phyloP scores from a whole-genome alignment of 495 filamentous ascomycete species.

The Aeminium ludgeri region DNA sequence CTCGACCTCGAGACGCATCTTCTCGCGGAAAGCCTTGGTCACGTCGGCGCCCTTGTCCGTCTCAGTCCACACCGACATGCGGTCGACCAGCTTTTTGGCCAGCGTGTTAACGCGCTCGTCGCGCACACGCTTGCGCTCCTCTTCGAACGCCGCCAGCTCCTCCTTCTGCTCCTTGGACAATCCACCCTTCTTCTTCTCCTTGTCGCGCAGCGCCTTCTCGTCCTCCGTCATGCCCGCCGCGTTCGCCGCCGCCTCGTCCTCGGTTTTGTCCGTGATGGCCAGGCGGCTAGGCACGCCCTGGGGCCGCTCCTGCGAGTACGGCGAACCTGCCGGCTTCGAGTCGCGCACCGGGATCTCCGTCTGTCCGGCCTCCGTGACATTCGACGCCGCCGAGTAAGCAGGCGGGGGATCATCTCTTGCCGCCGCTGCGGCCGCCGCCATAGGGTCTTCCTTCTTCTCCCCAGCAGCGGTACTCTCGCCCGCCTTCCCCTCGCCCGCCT shows the following conservation, averaged over 20 bases:
- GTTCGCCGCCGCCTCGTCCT: conserved; percentile 61
- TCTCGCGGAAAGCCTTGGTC: conserved; percentile 76
- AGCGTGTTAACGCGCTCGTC: conserved; percentile 79
- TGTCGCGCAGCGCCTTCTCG: conserved; percentile 59
- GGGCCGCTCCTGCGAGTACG: conserved; percentile 49
- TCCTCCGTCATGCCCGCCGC: conserved; percentile 55
- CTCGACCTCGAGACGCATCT: conserved; percentile 89
- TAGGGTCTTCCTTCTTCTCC: no score
- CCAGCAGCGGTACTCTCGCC: neutral
- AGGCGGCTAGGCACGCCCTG: conserved; percentile 54
- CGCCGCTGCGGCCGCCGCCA: neutral
- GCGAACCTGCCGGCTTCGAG: conserved; percentile 25
- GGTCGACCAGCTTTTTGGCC: conserved; percentile 67
- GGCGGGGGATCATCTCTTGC: neutral
- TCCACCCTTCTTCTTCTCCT: conserved; percentile 77
- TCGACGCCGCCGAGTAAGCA: neutral
- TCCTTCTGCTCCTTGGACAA: conserved; percentile 81
- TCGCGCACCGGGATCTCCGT: conserved; percentile 8
- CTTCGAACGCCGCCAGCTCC: conserved; percentile 72
- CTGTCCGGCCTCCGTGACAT: neutral
- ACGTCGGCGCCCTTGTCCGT: conserved; percentile 79
- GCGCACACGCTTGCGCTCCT: conserved; percentile 66
- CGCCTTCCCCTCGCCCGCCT: conserved; percentile 21
- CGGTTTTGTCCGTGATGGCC: conserved; percentile 74
- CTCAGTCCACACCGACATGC: conserved; percentile 91